Conservation (phyloP, 345 rosid species). For the Bruguiera sexangula region DNA sequence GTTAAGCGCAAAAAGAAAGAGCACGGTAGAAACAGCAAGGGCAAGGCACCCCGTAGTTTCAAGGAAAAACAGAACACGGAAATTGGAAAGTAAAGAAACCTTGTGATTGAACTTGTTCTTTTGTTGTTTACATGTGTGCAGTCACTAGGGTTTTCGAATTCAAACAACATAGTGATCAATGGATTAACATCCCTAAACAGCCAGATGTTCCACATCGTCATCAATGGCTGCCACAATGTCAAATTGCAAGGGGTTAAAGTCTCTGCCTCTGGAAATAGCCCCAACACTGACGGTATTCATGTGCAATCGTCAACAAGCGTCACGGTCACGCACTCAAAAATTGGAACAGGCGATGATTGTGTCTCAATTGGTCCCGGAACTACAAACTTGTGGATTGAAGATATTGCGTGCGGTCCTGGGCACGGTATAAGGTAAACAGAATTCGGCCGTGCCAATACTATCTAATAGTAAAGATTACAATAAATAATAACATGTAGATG, state of each 20-base stretch:
- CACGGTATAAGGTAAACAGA: constrained; percentile 57
- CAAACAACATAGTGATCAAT: background rate
- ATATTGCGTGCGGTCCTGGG: constrained; percentile 42
- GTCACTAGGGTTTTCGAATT: constrained; percentile 2
- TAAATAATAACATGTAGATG: background rate
- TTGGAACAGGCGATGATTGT: constrained; percentile 62
- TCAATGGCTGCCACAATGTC: constrained; percentile 4
- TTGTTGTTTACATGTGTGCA: background rate
- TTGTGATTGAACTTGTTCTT: background rate
- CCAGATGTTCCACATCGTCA: constrained; percentile 13
- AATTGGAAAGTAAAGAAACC: constrained; percentile 10
- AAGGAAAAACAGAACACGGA: background rate
- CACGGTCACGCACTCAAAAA: constrained; percentile 37
- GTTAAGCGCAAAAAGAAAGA: too few relatives aligned
- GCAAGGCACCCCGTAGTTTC: constrained; percentile 6
- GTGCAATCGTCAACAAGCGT: constrained; percentile 44
- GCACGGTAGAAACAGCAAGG: too few relatives aligned
- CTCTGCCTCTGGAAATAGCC: constrained; percentile 53
- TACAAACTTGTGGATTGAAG: constrained; percentile 35
- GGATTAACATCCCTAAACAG: constrained; percentile 14
- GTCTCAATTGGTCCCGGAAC: constrained; percentile 54
- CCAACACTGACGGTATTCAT: constrained; percentile 73
- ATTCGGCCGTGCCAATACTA: background rate
- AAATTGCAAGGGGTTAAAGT: constrained; percentile 35
- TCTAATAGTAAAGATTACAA: too few relatives aligned